Evolutionary conservation across 495 filamentous ascomycete species (phyloP), one percentile per base, ranked within the genome.

Genomic region (Talaromyces trachyspermus): DNA sequence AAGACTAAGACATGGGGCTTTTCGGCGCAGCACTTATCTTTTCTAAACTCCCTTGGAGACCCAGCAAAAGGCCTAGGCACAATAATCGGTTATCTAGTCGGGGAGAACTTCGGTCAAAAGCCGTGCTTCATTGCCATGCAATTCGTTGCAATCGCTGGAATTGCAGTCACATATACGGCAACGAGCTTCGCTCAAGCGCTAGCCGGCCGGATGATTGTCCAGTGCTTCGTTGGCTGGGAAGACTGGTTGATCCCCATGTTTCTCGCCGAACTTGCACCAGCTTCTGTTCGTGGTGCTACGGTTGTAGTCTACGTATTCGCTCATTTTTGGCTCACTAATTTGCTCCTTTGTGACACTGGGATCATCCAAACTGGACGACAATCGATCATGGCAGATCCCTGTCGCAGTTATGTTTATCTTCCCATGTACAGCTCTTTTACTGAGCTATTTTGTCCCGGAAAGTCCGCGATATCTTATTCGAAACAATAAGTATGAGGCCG

Each of bases 401-500:
- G 26, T 52, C 8, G 50, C 17, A n/a, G 23, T 47, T 7, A 48
- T 48, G 44, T 52, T 52, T 38, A 20, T 47, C 2, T 32, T 48
- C 8, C 50, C 50, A 8, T 7, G 20, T 20, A 36, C 44, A 9
- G 27, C 36, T 19, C 29, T 52, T 10, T 15, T 44, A 5, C 44
- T 52, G 15, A 43, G 14, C 6, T 48, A 37, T 37, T 39, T 53
- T 45, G 27, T 53, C 9, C 51, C 51, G 5, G 51, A 53, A 24
- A 45, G 39, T 38, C 51, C 51, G 3, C 27, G 51, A 1, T 49
- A 46, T 46, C 39, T 49, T 3, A 19, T 53, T 4, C 17, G 45
- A 32, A 52, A 52, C 24, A 44, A 39, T 19, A 15, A 33, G n/a
- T 3, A 29, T 41, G 49, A 46, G 35, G 3, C 5, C 4, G 35